phyloP scores from a whole-genome alignment of 768 basidiomycete species.

The Astraeus odoratus region DNA sequence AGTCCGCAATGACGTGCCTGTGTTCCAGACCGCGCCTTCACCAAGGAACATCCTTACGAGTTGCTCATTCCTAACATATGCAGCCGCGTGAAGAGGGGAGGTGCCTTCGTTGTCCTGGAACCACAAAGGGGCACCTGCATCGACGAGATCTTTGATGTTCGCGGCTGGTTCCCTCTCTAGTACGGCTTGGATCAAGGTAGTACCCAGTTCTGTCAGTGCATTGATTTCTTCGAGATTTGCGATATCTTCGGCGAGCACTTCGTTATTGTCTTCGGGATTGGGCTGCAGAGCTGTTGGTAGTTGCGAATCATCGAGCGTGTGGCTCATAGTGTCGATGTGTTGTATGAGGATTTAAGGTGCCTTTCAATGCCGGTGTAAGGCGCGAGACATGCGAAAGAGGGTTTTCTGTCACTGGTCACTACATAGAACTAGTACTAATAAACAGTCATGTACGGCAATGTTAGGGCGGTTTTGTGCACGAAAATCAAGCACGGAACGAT shows the following conservation, averaged over 20 bases:
- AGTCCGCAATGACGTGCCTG: conserved; percentile 48
- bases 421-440: too few species aligned
- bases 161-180: conserved; percentile 40
- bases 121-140: conserved; percentile 78
- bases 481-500: too few species aligned
- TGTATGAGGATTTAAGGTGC: too few species aligned
- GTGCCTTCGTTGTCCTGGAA: conserved; percentile 82
- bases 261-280: conserved; percentile 9
- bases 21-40: conserved; percentile 90
- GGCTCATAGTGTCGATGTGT: conserved; percentile 9
- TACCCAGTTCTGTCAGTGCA: conserved; percentile 48
- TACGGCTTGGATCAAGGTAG: conserved; percentile 52
- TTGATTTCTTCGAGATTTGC: conserved; percentile 34
- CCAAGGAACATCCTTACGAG: conserved; percentile 63
- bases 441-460: too few species aligned
- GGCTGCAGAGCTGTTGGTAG: too few species aligned
- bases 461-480: too few species aligned
- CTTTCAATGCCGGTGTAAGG: too few species aligned
- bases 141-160: conserved; percentile 43
- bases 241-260: conserved; percentile 16
- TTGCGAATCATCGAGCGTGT: background rate
- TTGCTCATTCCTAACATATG: conserved; percentile 58
- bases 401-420: too few species aligned
- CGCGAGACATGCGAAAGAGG: too few species aligned
- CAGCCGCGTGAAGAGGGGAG: conserved; percentile 83